Percentiles rank a stretch among this genome's conserved stretches.
Evolutionary conservation across 495 filamentous ascomycete genomes (phyloP).

Genomic region (Podospora didyma): DNA sequence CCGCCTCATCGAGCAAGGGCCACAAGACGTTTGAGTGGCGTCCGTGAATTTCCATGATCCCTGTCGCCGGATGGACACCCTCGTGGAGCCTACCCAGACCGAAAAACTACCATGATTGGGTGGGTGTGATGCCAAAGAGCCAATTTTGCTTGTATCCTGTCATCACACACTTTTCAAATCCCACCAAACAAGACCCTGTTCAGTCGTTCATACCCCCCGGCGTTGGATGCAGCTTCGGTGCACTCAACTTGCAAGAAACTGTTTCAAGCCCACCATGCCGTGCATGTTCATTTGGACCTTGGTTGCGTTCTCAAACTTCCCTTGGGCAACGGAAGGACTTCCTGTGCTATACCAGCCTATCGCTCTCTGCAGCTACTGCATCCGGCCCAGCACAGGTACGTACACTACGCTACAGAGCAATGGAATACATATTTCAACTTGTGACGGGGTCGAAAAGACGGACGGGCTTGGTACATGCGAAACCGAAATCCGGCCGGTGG

Average conservation of each 20-base stretch:
- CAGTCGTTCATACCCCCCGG: constrained; percentile 9
- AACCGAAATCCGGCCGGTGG: neutral
- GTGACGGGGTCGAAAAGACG: constrained; percentile 1
- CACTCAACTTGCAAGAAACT: constrained; percentile 6
- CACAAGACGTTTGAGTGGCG: constrained; percentile 23
- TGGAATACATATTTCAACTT: neutral
- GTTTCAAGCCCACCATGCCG: constrained; percentile 15
- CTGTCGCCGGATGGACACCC: constrained; percentile 11
- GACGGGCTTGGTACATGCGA: neutral
- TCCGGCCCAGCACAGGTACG: no score
- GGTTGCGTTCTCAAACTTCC: constrained; percentile 1
- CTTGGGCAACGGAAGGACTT: neutral
- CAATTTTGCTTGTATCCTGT: constrained; percentile 14
- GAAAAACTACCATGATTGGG: constrained; percentile 11
- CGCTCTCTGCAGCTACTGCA: no score
- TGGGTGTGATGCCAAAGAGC: neutral
- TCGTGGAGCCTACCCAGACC: neutral
- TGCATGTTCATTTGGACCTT: constrained; percentile 8
- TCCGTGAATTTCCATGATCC: constrained; percentile 20
- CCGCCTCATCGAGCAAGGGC: constrained; percentile 11
- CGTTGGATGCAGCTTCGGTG: neutral
- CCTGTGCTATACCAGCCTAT: neutral
- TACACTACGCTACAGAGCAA: neutral
- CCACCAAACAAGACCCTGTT: constrained; percentile 3
- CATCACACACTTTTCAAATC: constrained; percentile 9